Evolutionary conservation across 768 basidiomycete genomes (phyloP).

Genomic region (Mycena vitilis): DNA sequence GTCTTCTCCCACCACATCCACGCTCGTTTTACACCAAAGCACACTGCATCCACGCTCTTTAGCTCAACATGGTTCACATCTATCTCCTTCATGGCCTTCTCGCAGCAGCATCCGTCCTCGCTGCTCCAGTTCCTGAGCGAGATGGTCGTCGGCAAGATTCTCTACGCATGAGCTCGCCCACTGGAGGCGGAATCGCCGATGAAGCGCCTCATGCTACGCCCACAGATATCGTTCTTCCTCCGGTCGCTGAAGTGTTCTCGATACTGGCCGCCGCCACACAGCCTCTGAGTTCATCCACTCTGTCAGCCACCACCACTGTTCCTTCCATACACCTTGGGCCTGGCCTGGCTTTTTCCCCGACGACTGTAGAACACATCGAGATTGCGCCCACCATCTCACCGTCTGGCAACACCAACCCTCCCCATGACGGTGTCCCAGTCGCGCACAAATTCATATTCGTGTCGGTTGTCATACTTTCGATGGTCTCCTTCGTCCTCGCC

Average conservation of each 20-base stretch:
- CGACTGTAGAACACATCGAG: conserved; percentile 16
- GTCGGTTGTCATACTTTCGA: conserved; percentile 28
- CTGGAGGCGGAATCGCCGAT: conserved; percentile 7
- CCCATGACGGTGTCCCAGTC: conserved; percentile 1
- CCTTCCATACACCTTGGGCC: conserved; percentile 14
- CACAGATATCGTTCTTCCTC: conserved; percentile 20
- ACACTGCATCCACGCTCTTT: conserved; percentile 29
- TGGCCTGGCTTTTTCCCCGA: conserved; percentile 23
- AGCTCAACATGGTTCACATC: conserved; percentile 29
- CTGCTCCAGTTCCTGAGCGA: conserved; percentile 23
- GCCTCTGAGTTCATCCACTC: conserved; percentile 9
- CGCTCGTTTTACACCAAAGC: conserved; percentile 22
- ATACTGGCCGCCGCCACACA: conserved; percentile 25
- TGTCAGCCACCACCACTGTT: conserved; percentile 17
- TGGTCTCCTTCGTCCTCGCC: conserved; percentile 28
- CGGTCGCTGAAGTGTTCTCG: conserved; percentile 26
- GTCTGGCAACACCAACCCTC: not conserved
- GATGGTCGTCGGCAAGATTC: conserved; percentile 14
- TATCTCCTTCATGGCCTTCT: conserved; percentile 22
- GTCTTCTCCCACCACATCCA: conserved; percentile 20
- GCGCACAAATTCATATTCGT: conserved; percentile 27
- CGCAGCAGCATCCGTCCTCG: conserved; percentile 23
- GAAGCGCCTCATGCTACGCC: conserved; percentile 1
- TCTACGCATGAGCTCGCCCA: conserved; percentile 15
- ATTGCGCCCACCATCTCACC: conserved; percentile 18